A percentile compares a stretch with the other conserved stretches of the same genome.
Evolutionary conservation across 2,329 filamentous ascomycete species (phyloP).

Genomic region (Alternaria sp.): DNA sequence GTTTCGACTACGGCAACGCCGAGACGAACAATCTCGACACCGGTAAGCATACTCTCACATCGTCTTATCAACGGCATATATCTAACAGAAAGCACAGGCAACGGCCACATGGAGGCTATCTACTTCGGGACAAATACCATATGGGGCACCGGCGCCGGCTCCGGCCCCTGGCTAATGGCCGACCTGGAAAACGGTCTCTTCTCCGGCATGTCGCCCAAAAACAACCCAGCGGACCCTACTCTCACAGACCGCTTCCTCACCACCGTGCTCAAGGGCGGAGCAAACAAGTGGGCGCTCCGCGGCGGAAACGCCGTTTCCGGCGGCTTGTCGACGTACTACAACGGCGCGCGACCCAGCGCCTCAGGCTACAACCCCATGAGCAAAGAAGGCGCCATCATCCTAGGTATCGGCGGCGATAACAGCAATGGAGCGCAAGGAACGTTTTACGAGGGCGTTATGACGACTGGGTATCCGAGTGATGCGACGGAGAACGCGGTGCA

Average conservation of each 20-base stretch:
- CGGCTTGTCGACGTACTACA: slow-evolving; percentile 65
- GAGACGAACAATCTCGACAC: slow-evolving; percentile 53
- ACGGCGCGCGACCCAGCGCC: slow-evolving; percentile 59
- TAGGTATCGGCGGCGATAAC: slow-evolving; percentile 76
- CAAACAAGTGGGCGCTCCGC: slow-evolving; percentile 65
- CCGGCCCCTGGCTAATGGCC: slow-evolving; percentile 72
- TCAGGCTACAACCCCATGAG: slow-evolving; percentile 66
- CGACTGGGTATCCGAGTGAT: slow-evolving; percentile 66
- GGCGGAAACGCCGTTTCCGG: slow-evolving; percentile 64
- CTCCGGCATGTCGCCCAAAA: slow-evolving; percentile 56
- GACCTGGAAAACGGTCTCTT: slow-evolving; percentile 73
- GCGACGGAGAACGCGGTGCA: slow-evolving; percentile 65
- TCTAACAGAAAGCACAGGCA: slow-evolving; percentile 36
- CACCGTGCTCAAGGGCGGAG: slow-evolving; percentile 62
- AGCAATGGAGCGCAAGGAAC: slow-evolving; percentile 66
- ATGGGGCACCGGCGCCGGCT: slow-evolving; percentile 65
- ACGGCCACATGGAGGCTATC: slow-evolving; percentile 73
- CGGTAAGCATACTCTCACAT: slow-evolving; percentile 27
- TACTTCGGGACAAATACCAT: slow-evolving; percentile 64
- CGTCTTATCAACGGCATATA: too few relatives aligned
- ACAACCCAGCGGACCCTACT: slow-evolving; percentile 62
- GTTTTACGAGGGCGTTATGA: slow-evolving; percentile 72
- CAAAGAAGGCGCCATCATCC: slow-evolving; percentile 70
- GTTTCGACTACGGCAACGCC: slow-evolving; percentile 55
- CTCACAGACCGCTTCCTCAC: slow-evolving; percentile 65